A percentile compares a stretch with the other conserved stretches of the same genome.
These are phyloP conservation scores for Colletotrichum tropicale DNA, from an alignment of 2,329 filamentous ascomycete genomes.

Conservation along the genomic window DNA sequence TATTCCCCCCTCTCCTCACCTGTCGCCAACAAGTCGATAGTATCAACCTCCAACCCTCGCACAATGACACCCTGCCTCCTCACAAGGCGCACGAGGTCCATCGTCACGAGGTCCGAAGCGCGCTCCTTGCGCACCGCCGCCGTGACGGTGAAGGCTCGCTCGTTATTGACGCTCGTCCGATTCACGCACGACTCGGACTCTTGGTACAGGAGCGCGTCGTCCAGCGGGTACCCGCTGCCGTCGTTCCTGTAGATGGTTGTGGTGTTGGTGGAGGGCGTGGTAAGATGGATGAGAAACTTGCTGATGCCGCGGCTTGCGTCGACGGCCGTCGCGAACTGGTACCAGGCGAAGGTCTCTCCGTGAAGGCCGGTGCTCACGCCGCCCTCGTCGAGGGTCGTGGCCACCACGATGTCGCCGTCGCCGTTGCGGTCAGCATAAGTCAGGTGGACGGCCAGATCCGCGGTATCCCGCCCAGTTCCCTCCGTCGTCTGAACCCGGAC, in stretches of 20 bases:
- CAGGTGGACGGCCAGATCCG: conserved; percentile 21
- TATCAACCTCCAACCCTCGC: conserved; percentile 3
- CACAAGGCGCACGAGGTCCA: conserved; percentile 16
- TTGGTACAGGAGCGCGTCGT: conserved; percentile 31
- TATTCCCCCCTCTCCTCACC: conserved; percentile 4
- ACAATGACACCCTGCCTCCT: conserved; percentile 13
- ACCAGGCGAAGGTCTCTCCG: conserved; percentile 31
- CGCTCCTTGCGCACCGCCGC: conserved; percentile 14
- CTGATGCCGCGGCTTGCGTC: conserved; percentile 29
- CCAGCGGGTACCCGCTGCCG: conserved; percentile 31
- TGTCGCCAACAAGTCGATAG: background rate
- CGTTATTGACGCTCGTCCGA: conserved; percentile 5
- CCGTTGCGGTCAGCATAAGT: conserved; percentile 17
- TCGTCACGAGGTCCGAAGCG: background rate
- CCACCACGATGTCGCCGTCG: background rate
- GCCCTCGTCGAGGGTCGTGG: conserved; percentile 14
- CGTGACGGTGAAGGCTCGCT: conserved; percentile 12
- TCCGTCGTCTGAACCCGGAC: conserved; percentile 27
- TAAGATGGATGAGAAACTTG: conserved; percentile 33
- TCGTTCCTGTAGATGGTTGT: conserved; percentile 27
- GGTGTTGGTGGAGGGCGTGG: conserved; percentile 26
- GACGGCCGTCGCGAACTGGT: conserved; percentile 30
- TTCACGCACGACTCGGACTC: conserved; percentile 28
- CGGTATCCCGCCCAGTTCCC: conserved; percentile 10
- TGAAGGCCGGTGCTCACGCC: conserved; percentile 28